Percentiles rank a stretch among this genome's conserved stretches.
These are phyloP conservation scores for Lenzites betulinus DNA, from an alignment of 768 basidiomycete genomes.

Conservation along the genomic window DNA sequence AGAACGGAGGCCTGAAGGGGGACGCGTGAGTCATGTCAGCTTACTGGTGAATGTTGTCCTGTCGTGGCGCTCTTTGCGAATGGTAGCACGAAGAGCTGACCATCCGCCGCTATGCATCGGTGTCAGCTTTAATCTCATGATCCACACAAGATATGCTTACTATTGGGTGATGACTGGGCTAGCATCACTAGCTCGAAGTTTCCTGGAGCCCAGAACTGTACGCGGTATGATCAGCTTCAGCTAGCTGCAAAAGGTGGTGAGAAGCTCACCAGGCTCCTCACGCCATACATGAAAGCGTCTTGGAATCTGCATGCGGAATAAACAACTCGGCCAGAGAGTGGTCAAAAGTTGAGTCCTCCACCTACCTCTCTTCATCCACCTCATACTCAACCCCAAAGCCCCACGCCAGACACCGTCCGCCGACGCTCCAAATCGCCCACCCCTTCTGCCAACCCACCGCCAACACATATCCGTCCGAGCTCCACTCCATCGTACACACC, in stretches of 20 bases:
- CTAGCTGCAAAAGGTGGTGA: neutral
- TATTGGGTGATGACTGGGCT: slow-evolving; percentile 52
- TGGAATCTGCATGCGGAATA: slow-evolving; percentile 51
- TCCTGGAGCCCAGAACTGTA: slow-evolving; percentile 90
- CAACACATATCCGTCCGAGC: slow-evolving; percentile 91
- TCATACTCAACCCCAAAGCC: slow-evolving; percentile 68
- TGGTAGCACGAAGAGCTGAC: slow-evolving; percentile 81
- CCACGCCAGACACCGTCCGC: slow-evolving; percentile 84
- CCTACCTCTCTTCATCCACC: slow-evolving; percentile 54
- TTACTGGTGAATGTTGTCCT: slow-evolving; percentile 86
- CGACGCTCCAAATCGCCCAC: slow-evolving; percentile 90
- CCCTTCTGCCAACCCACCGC: slow-evolving; percentile 90
- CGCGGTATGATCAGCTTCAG: slow-evolving; percentile 1
- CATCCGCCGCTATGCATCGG: slow-evolving; percentile 49
- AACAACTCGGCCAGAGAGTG: neutral
- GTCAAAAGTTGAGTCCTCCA: neutral
- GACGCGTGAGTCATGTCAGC: slow-evolving; percentile 27
- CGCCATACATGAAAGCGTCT: slow-evolving; percentile 85
- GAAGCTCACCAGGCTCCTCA: slow-evolving; percentile 64
- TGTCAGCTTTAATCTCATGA: neutral
- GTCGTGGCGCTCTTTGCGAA: slow-evolving; percentile 96
- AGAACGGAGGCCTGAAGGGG: neutral
- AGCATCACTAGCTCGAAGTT: slow-evolving; percentile 87
- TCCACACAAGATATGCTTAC: slow-evolving; percentile 39
- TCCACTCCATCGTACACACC: slow-evolving; percentile 82